Base-by-base conservation (phyloP, 441 rosid genomes). In the Gossypium schwendimanii region DNA sequence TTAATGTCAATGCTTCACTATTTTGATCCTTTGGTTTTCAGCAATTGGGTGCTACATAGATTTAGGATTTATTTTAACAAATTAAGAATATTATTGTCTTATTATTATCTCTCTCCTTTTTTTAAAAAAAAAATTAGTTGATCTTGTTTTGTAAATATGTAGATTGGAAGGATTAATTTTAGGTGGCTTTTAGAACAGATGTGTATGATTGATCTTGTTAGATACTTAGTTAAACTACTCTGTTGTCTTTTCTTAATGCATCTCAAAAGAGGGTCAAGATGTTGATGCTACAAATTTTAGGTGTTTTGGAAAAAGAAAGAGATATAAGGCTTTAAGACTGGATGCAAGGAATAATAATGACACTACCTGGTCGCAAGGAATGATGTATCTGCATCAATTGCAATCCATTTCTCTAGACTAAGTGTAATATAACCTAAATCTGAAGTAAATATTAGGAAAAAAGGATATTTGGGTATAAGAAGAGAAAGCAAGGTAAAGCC, bases 401-500 rank as follows among this genome's bases (percentile, higher is more conserved):
- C 57, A 47, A 47, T 47, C 57, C n/a, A 20, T 49, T 47, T 47
- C 6, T n/a, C 41, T 6, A 2, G 57, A 47, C 12, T 24, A 66
- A 23, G 21, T 47, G 39, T 47, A 65, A 14, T 66, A 15, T 9
- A 23, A 17, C 23, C 55, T 66, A 47, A 47, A 47, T 23, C n/a
- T 47, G 57, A 66, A 45, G 39, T 45, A 65, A 24, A 45, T 28
- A n/a, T n/a, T 65, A 65, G 21, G 47, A n/a, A 26, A 66, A 24
- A 21, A 11, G 21, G 36, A 24, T 14, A 47, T 24, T n/a, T 1
- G 57, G 70, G 18, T 65, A 45, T 20, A 65, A 66, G 23, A 47
- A 66, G 21, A 47, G 70, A 66, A 24, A 47, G 57, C 58, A 66
- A 14, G 18, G 7, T 47, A 66, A 66, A 24, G 41, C 70, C 39